Percentiles rank a stretch among this genome's conserved stretches.
phyloP scores from a whole-genome alignment of 331 rosid genomes.

The Quercus tomentella region DNA sequence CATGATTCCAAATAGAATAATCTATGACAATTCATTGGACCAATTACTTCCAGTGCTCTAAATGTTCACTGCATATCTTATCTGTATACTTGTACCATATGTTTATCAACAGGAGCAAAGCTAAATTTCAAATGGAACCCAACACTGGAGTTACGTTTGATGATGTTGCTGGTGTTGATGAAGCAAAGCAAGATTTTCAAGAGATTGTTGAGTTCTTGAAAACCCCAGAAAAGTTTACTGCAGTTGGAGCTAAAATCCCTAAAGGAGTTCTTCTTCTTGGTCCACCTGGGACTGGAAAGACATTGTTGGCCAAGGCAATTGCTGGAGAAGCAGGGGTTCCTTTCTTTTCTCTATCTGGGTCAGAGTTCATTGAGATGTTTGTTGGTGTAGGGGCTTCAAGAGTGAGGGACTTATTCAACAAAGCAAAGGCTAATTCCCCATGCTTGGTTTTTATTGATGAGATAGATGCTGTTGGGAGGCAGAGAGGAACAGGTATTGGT shows the following conservation, averaged over 20 bases:
- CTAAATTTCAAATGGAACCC: slow-evolving; percentile 82
- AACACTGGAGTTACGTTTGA: slow-evolving; percentile 80
- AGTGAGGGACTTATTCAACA: slow-evolving; percentile 76
- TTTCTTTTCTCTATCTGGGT: slow-evolving; percentile 77
- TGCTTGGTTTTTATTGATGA: slow-evolving; percentile 85
- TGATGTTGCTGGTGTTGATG: slow-evolving; percentile 82
- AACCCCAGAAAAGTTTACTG: slow-evolving; percentile 69
- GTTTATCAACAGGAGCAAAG: slow-evolving; percentile 48
- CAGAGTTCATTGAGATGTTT: slow-evolving; percentile 87
- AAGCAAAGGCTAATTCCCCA: slow-evolving; percentile 67
- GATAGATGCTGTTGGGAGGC: slow-evolving; percentile 83
- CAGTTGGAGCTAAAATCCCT: slow-evolving; percentile 71
- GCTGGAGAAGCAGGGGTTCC: slow-evolving; percentile 93
- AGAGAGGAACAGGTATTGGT: slow-evolving; percentile 85
- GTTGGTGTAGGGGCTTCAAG: slow-evolving; percentile 90
- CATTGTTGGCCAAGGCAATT: slow-evolving; percentile 74
- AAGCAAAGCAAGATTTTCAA: slow-evolving; percentile 79
- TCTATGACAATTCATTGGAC: neutral
- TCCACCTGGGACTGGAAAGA: slow-evolving; percentile 88
- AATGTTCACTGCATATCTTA: neutral
- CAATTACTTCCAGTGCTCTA: neutral
- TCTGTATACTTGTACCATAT: neutral
- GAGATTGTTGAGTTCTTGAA: slow-evolving; percentile 73
- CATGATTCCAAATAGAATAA: neutral
- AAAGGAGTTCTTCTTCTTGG: slow-evolving; percentile 75